Conservation (phyloP, 2,329 filamentous ascomycete species). For the Cadophora gregata region DNA sequence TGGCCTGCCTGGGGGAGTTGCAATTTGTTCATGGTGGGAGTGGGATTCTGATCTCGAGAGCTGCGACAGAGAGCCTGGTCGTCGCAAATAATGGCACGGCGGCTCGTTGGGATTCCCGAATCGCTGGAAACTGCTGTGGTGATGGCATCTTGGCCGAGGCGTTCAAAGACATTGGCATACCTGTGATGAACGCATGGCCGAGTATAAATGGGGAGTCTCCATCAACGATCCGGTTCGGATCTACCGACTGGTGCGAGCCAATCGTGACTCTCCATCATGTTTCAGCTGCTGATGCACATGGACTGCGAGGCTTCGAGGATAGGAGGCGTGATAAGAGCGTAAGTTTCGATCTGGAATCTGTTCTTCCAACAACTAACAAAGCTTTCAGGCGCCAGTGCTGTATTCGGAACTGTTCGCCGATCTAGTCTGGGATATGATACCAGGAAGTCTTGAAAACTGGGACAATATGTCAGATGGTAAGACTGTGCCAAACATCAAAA, state of each 20-base stretch:
- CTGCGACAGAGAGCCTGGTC: slow-evolving; percentile 55
- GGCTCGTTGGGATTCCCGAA: slow-evolving; percentile 52
- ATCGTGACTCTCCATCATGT: slow-evolving; percentile 62
- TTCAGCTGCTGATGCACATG: slow-evolving; percentile 44
- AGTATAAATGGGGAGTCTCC: slow-evolving; percentile 62
- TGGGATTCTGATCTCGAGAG: slow-evolving; percentile 58
- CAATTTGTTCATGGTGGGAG: slow-evolving; percentile 62
- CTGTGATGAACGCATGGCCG: slow-evolving; percentile 52
- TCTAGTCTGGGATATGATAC: slow-evolving; percentile 52
- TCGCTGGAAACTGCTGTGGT: slow-evolving; percentile 55
- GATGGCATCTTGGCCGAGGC: slow-evolving; percentile 56
- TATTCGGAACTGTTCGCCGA: slow-evolving; percentile 57
- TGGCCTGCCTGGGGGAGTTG: slow-evolving; percentile 50
- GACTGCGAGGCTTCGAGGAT: slow-evolving; percentile 55
- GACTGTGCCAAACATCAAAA: background rate
- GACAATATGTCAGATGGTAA: slow-evolving; percentile 49
- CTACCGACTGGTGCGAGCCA: slow-evolving; percentile 58
- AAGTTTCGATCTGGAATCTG: background rate
- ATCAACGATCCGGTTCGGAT: slow-evolving; percentile 53
- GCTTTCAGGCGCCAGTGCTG: slow-evolving; percentile 15
- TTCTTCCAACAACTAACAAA: background rate
- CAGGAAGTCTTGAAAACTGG: slow-evolving; percentile 46
- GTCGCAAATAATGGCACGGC: slow-evolving; percentile 51
- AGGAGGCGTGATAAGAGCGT: slow-evolving; percentile 20
- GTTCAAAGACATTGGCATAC: slow-evolving; percentile 52